Evolutionary conservation across 2,329 filamentous ascomycete species (phyloP).

Genomic region (Pezizomycotina sp.): DNA sequence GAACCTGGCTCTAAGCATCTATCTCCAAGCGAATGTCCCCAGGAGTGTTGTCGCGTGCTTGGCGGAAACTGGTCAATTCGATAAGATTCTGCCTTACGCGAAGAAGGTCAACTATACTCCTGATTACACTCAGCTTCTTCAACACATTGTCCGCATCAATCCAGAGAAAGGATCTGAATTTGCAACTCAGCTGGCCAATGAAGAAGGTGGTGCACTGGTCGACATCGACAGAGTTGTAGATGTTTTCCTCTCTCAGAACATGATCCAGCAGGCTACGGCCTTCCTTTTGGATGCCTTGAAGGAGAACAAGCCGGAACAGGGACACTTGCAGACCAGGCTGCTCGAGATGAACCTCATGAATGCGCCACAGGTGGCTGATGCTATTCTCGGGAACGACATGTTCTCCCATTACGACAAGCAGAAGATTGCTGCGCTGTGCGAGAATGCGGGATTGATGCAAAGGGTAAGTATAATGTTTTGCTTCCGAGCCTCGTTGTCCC

Average conservation of each 20-base stretch:
- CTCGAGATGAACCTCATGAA: slow-evolving; percentile 97
- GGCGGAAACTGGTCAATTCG: slow-evolving; percentile 89
- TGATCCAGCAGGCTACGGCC: slow-evolving; percentile 95
- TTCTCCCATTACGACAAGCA: slow-evolving; percentile 92
- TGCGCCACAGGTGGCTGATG: slow-evolving; percentile 91
- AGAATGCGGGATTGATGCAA: slow-evolving; percentile 73
- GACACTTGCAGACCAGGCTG: slow-evolving; percentile 78
- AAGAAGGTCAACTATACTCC: slow-evolving; percentile 73
- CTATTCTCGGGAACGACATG: slow-evolving; percentile 95
- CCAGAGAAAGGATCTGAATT: slow-evolving; percentile 92
- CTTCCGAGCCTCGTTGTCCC: slow-evolving; percentile 1
- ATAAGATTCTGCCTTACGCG: slow-evolving; percentile 87
- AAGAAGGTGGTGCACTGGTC: slow-evolving; percentile 70
- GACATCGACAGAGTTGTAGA: slow-evolving; percentile 91
- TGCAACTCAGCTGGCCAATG: slow-evolving; percentile 76
- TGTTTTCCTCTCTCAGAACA: slow-evolving; percentile 93
- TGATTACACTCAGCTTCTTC: slow-evolving; percentile 83
- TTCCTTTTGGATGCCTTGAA: slow-evolving; percentile 92
- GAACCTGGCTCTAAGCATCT: slow-evolving; percentile 72
- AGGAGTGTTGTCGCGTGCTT: slow-evolving; percentile 92
- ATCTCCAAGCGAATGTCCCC: slow-evolving; percentile 74
- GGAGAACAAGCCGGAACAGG: slow-evolving; percentile 87
- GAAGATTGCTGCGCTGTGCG: slow-evolving; percentile 76
- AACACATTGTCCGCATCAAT: slow-evolving; percentile 81
- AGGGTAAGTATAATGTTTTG: slow-evolving; percentile 31